Base-by-base conservation (phyloP, 164 flowering plant species). In the Saururus chinensis region DNA sequence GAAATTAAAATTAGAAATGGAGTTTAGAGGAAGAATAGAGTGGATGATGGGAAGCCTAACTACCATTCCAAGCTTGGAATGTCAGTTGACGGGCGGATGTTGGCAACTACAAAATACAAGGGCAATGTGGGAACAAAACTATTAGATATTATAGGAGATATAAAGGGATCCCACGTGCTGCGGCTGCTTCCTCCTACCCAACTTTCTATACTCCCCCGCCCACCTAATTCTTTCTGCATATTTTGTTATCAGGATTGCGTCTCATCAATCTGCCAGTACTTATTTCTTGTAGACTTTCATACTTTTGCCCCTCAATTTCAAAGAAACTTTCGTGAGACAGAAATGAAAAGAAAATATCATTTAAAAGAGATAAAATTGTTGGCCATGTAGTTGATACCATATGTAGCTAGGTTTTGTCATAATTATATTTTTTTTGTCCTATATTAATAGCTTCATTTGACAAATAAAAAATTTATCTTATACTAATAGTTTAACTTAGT, bases 61-160 rank as follows among this genome's bases (percentile, higher is more conserved):
- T 23, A 55, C 58, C 58, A 55, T 14, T 55, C 58, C 30, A 55
- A 55, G 35, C 58, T 35, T 23, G n/a, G 58, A 55, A 55, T 23
- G 58, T 12, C 11, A 24, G 58, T 24, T 55, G 19, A 30, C 35
- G 35, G 30, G 35, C 35, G 37, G 37, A 30, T 2, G 37, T 30
- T 30, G 37, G 37, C 37, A 30, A 30, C 37, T 30, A 30, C 37
- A 30, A 30, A 30, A 30, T 30, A 30, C 37, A 1, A 10, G 23
- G 56, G 56, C 2, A 21, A 23, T n/a, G 1, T 21, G 23, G 23
- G 24, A 53, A n/a, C 4, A 53, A 53, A 17, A 51, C 6, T 0
- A 12, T 51, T 6, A 0, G 7, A 53, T 53, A 20, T 7, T 17
- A 2, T 19, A 23, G 19, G 17, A 8, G 19, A 53, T 21, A 53